These are phyloP conservation scores for Dothideomycetidae sp. DNA, from an alignment of 2,329 filamentous ascomycete species.

Conservation along the genomic window DNA sequence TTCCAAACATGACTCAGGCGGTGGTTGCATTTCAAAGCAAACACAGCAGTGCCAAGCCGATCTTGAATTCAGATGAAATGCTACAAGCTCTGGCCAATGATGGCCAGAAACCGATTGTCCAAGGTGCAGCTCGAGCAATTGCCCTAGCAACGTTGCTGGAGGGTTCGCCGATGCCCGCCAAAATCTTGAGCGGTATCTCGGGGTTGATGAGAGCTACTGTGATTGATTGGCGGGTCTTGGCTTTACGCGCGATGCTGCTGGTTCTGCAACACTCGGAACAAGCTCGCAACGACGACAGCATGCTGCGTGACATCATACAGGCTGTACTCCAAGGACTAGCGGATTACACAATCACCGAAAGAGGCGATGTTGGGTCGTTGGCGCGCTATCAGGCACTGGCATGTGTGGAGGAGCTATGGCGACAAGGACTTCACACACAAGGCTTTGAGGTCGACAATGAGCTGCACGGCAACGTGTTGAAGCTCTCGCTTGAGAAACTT, in stretches of 20 bases:
- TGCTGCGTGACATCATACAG: slow-evolving; percentile 15
- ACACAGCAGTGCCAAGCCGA: neutral
- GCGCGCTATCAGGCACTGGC: slow-evolving; percentile 67
- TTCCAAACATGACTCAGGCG: slow-evolving; percentile 15
- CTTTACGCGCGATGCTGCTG: slow-evolving; percentile 27
- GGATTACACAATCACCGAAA: slow-evolving; percentile 80
- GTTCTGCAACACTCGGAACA: neutral
- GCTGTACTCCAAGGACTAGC: slow-evolving; percentile 41
- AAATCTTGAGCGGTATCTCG: slow-evolving; percentile 23
- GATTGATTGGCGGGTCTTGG: slow-evolving; percentile 32
- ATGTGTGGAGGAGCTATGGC: slow-evolving; percentile 39
- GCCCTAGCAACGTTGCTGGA: slow-evolving; percentile 26
- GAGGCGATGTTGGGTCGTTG: slow-evolving; percentile 80
- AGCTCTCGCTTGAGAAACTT: slow-evolving; percentile 75
- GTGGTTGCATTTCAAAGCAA: slow-evolving; percentile 11
- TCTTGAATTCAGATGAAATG: slow-evolving; percentile 17
- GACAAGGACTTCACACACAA: slow-evolving; percentile 5
- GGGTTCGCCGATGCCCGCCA: slow-evolving; percentile 1
- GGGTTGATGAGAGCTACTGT: slow-evolving; percentile 18
- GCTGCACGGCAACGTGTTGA: slow-evolving; percentile 29
- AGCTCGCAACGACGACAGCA: slow-evolving; percentile 16
- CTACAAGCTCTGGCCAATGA: slow-evolving; percentile 22
- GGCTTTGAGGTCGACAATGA: slow-evolving; percentile 3
- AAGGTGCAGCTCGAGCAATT: slow-evolving; percentile 30
- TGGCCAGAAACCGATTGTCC: slow-evolving; percentile 25